These are phyloP conservation scores for Diversispora eburnea DNA, from an alignment of 192 early-diverging fungal species.

Conservation along the genomic window DNA sequence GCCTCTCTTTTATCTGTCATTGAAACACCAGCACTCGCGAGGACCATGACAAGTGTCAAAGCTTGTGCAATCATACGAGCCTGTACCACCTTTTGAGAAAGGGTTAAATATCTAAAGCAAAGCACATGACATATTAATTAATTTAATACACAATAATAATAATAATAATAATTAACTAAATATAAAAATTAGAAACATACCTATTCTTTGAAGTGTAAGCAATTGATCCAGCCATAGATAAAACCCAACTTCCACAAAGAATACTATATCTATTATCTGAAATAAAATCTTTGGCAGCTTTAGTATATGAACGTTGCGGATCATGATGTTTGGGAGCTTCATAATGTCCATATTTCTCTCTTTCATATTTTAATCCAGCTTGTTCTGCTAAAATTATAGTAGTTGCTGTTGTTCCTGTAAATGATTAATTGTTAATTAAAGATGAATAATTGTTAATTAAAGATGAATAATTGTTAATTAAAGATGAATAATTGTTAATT, in stretches of 20 bases:
- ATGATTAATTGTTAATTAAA: too few relatives aligned
- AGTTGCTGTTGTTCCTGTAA: slow-evolving; percentile 34
- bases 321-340: neutral
- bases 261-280: slow-evolving; percentile 22
- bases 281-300: neutral
- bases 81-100: slow-evolving; percentile 64
- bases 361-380: slow-evolving; percentile 35
- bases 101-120: slow-evolving; percentile 42
- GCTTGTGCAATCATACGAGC: slow-evolving; percentile 72
- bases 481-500: too few relatives aligned
- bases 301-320: neutral
- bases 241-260: slow-evolving; percentile 40
- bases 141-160: neutral
- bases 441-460: too few relatives aligned
- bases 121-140: neutral
- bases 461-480: too few relatives aligned
- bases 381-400: slow-evolving; percentile 37
- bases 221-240: slow-evolving; percentile 39
- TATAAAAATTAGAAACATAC: slow-evolving; percentile 2
- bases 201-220: slow-evolving; percentile 39
- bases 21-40: slow-evolving; percentile 56
- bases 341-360: slow-evolving; percentile 33
- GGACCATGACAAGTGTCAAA: slow-evolving; percentile 56
- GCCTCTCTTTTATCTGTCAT: slow-evolving; percentile 25
- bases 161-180: neutral